Evolutionary conservation across 2,329 filamentous ascomycete genomes (phyloP).

Genomic region (Escovopsis sp.): DNA sequence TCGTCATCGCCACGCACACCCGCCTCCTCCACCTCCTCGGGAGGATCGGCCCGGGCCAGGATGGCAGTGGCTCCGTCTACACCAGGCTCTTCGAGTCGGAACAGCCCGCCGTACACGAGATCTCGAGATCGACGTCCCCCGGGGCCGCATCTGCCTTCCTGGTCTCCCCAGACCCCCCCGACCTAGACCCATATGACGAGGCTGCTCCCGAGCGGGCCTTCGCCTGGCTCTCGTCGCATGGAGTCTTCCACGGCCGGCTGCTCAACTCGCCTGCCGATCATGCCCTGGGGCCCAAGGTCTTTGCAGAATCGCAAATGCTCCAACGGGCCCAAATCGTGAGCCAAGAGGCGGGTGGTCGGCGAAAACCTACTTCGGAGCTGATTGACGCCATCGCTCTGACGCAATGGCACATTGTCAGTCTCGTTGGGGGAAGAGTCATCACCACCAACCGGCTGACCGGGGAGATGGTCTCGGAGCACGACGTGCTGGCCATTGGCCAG

Average conservation of each 20-base stretch:
- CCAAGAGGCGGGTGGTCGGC: constrained; percentile 48
- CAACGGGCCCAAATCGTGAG: constrained; percentile 57
- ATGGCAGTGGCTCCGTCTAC: constrained; percentile 76
- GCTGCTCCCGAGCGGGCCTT: constrained; percentile 57
- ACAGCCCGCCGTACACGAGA: constrained; percentile 60
- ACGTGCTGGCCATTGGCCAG: constrained; percentile 66
- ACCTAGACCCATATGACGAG: constrained; percentile 39
- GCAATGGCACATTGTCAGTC: constrained; percentile 79
- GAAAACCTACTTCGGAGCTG: constrained; percentile 50
- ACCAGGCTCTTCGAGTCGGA: constrained; percentile 78
- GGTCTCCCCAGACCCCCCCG: constrained; percentile 59
- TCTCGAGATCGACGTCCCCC: constrained; percentile 37
- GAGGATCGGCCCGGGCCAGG: constrained; percentile 56
- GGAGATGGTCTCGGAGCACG: constrained; percentile 72
- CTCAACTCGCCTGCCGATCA: constrained; percentile 42
- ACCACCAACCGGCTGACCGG: constrained; percentile 80
- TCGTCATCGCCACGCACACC: constrained; percentile 66
- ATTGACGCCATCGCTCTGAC: constrained; percentile 73
- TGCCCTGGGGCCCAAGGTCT: constrained; percentile 56
- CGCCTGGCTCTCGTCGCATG: constrained; percentile 80
- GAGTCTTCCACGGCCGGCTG: constrained; percentile 75
- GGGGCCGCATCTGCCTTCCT: constrained; percentile 48
- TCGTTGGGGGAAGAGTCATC: constrained; percentile 71
- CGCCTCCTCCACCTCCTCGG: constrained; percentile 71
- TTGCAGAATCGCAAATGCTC: constrained; percentile 65